Conservation (phyloP, 768 basidiomycete genomes). For the Russula sp. region DNA sequence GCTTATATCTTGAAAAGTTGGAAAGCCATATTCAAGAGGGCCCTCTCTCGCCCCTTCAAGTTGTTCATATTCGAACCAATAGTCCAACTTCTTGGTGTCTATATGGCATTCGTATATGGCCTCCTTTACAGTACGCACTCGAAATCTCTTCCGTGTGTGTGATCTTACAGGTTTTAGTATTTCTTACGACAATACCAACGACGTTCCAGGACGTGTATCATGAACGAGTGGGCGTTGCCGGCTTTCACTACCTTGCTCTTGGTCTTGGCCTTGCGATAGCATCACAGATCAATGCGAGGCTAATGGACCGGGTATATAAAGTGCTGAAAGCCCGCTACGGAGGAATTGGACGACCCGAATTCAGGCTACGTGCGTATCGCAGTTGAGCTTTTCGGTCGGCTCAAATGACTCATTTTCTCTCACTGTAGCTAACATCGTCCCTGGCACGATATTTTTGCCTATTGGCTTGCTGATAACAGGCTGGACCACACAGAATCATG, state of each 20-base stretch:
- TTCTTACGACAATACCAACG: constrained; percentile 59
- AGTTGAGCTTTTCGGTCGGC: background rate
- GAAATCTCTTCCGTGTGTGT: background rate
- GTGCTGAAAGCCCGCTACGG: constrained; percentile 52
- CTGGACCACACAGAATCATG: constrained; percentile 57
- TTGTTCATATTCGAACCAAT: constrained; percentile 62
- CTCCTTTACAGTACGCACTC: constrained; percentile 28
- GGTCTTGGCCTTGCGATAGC: constrained; percentile 56
- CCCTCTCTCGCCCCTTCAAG: constrained; percentile 65
- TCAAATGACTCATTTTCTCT: background rate
- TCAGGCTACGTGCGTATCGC: constrained; percentile 43
- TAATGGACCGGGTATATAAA: constrained; percentile 57
- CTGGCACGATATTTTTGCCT: constrained; percentile 58
- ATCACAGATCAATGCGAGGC: constrained; percentile 52
- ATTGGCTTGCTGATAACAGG: constrained; percentile 66
- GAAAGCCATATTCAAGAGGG: constrained; percentile 48
- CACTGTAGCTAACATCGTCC: constrained; percentile 52
- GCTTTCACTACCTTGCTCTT: constrained; percentile 69
- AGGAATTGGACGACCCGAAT: constrained; percentile 55
- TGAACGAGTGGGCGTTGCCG: constrained; percentile 54
- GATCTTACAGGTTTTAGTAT: constrained; percentile 43
- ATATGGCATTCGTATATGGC: constrained; percentile 68
- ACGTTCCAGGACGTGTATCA: constrained; percentile 58
- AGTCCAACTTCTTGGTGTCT: constrained; percentile 61
- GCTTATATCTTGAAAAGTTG: constrained; percentile 42